Conservation (phyloP, 805 yeast genomes). For the Candida fluviatilis region DNA sequence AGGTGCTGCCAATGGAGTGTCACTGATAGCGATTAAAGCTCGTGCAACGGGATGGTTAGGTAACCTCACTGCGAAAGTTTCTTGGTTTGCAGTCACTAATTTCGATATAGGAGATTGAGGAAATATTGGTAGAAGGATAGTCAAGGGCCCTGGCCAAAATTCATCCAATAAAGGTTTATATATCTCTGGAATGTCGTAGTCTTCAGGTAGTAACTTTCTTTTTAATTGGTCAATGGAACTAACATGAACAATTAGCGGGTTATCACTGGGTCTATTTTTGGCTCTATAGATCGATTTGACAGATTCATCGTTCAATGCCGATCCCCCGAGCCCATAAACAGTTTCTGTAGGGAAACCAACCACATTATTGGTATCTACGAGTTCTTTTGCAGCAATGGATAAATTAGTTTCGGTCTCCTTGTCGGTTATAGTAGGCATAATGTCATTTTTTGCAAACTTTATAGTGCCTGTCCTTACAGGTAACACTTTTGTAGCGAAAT, state of each 20-base stretch:
- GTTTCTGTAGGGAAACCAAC: conserved; percentile 98
- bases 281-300: conserved; percentile 79
- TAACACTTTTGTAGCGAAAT: conserved; percentile 35
- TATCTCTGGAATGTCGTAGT: conserved; percentile 56
- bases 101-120: conserved; percentile 52
- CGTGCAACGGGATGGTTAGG: conserved; percentile 88
- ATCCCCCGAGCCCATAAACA: conserved; percentile 93
- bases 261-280: conserved; percentile 92
- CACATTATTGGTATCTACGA: conserved; percentile 49
- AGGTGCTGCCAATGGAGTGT: conserved; percentile 94
- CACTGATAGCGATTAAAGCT: conserved; percentile 79
- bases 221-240: conserved; percentile 72
- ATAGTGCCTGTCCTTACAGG: conserved; percentile 54
- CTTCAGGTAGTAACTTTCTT: conserved; percentile 48
- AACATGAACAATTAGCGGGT: conserved; percentile 88
- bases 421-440: conserved; percentile 46
- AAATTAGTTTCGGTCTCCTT: conserved; percentile 49
- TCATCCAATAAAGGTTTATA: conserved; percentile 60
- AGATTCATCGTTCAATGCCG: conserved; percentile 68
- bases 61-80: conserved; percentile 87
- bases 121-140: conserved; percentile 70
- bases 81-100: conserved; percentile 80
- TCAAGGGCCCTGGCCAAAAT: conserved; percentile 97
- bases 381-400: conserved; percentile 52
- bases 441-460: conserved; percentile 40